phyloP scores from a whole-genome alignment of 2,329 filamentous ascomycete genomes.

The Leptographium procerum region DNA sequence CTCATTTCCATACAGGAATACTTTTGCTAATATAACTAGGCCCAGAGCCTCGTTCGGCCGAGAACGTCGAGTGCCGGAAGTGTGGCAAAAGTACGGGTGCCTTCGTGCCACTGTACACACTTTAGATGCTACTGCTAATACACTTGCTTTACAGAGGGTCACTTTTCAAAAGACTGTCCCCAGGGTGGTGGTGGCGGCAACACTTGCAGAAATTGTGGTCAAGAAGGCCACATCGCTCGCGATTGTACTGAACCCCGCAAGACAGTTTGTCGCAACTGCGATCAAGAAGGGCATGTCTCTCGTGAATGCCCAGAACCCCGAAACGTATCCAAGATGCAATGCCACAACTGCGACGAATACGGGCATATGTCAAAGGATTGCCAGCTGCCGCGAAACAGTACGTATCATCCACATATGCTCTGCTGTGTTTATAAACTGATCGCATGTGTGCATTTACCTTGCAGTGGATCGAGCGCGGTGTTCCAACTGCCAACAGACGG shows the following conservation, averaged over 20 bases:
- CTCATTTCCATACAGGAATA: slow-evolving; percentile 13
- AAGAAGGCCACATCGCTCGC: slow-evolving; percentile 47
- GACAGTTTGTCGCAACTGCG: slow-evolving; percentile 47
- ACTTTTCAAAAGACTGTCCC: slow-evolving; percentile 54
- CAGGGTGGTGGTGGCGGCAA: slow-evolving; percentile 43
- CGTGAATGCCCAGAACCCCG: slow-evolving; percentile 46
- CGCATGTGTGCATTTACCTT: neutral
- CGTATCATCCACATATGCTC: slow-evolving; percentile 13
- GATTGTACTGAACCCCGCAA: slow-evolving; percentile 45
- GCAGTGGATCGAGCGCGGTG: slow-evolving; percentile 44
- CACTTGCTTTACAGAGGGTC: slow-evolving; percentile 36
- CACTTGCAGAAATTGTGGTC: slow-evolving; percentile 51
- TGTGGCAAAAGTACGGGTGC: slow-evolving; percentile 44
- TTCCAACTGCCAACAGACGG: slow-evolving; percentile 41
- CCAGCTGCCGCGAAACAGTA: slow-evolving; percentile 44
- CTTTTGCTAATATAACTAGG: slow-evolving; percentile 25
- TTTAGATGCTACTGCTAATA: neutral
- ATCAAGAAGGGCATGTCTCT: slow-evolving; percentile 45
- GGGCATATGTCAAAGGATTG: slow-evolving; percentile 39
- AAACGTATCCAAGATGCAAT: slow-evolving; percentile 39
- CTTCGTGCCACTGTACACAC: too few species aligned
- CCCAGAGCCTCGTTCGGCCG: slow-evolving; percentile 48
- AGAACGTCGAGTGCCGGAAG: slow-evolving; percentile 53
- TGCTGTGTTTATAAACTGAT: neutral
- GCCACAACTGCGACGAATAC: slow-evolving; percentile 45